A percentile compares a stretch with the other conserved stretches of the same genome.
phyloP scores from a whole-genome alignment of 805 yeast genomes.

The Ogataea naganishii region DNA sequence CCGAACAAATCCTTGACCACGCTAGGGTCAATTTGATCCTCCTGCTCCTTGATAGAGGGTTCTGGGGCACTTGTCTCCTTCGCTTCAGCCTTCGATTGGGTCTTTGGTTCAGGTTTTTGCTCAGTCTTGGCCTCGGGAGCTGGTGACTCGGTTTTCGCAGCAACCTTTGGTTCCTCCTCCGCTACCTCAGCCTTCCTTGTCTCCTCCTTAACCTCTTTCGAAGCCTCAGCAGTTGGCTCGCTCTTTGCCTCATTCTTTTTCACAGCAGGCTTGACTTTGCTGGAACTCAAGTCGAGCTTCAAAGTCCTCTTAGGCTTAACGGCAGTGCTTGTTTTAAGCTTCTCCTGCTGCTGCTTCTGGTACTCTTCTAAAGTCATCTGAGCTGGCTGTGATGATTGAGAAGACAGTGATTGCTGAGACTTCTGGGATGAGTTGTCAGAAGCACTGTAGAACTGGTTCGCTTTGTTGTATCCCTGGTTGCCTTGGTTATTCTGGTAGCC shows the following conservation, averaged over 20 bases:
- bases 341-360: slow-evolving; percentile 54
- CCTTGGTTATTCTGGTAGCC: slow-evolving; percentile 12
- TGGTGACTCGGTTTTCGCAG: slow-evolving; percentile 9
- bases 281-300: slow-evolving; percentile 57
- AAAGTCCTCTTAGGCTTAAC: slow-evolving; percentile 57
- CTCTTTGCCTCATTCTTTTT: slow-evolving; percentile 36
- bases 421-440: too few relatives aligned
- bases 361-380: slow-evolving; percentile 79
- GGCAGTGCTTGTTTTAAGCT: slow-evolving; percentile 31
- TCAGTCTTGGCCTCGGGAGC: slow-evolving; percentile 11
- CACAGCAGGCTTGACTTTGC: slow-evolving; percentile 30
- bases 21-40: slow-evolving; percentile 77
- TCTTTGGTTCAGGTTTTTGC: slow-evolving; percentile 9
- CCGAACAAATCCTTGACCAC: slow-evolving; percentile 90
- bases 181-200: slow-evolving; percentile 18
- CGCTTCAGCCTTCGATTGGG: slow-evolving; percentile 9
- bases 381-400: slow-evolving; percentile 17
- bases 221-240: slow-evolving; percentile 14
- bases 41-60: slow-evolving; percentile 52
- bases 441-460: too few relatives aligned
- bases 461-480: too few relatives aligned
- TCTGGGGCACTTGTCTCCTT: slow-evolving; percentile 8
- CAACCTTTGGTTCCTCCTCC: slow-evolving; percentile 11
- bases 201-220: slow-evolving; percentile 22
- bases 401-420: too few relatives aligned